These are phyloP conservation scores for Cerrena zonata DNA, from an alignment of 1,284 basidiomycete genomes.

Conservation along the genomic window DNA sequence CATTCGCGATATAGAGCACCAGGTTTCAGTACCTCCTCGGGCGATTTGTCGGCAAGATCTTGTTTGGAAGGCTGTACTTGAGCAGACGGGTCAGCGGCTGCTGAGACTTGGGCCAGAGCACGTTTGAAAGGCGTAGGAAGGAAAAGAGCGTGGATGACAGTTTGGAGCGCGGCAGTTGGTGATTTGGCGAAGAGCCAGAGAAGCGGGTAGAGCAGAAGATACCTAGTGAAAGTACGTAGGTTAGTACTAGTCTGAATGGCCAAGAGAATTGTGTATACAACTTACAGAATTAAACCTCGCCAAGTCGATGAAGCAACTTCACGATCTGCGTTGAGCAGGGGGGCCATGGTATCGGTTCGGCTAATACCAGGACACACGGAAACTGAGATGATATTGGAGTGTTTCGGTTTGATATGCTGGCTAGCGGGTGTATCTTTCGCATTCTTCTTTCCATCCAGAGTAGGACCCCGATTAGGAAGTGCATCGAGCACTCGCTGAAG, in stretches of 20 bases:
- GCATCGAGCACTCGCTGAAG: slow-evolving; percentile 75
- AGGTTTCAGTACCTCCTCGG: slow-evolving; percentile 61
- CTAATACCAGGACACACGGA: slow-evolving; percentile 71
- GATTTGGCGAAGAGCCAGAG: slow-evolving; percentile 61
- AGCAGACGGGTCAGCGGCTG: slow-evolving; percentile 18
- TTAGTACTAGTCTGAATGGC: neutral
- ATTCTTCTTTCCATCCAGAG: slow-evolving; percentile 46
- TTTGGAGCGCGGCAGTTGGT: slow-evolving; percentile 51
- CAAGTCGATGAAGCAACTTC: slow-evolving; percentile 19
- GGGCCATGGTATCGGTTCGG: slow-evolving; percentile 57
- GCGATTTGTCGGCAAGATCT: slow-evolving; percentile 15
- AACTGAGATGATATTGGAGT: slow-evolving; percentile 67
- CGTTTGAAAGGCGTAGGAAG: slow-evolving; percentile 68
- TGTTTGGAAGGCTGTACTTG: slow-evolving; percentile 2
- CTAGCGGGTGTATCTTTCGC: slow-evolving; percentile 5
- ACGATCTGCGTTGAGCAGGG: slow-evolving; percentile 47
- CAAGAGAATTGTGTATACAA: slow-evolving; percentile 10
- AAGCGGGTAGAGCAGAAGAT: slow-evolving; percentile 54
- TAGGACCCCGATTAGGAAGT: slow-evolving; percentile 53
- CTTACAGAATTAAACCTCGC: slow-evolving; percentile 42
- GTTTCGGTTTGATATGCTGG: slow-evolving; percentile 29
- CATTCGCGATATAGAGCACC: slow-evolving; percentile 73
- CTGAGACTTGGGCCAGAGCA: slow-evolving; percentile 28
- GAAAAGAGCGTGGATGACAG: slow-evolving; percentile 65
- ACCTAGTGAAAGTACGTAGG: slow-evolving; percentile 33